Base-by-base conservation (phyloP, 257 asterid genomes). In the Henckelia pumila region DNA sequence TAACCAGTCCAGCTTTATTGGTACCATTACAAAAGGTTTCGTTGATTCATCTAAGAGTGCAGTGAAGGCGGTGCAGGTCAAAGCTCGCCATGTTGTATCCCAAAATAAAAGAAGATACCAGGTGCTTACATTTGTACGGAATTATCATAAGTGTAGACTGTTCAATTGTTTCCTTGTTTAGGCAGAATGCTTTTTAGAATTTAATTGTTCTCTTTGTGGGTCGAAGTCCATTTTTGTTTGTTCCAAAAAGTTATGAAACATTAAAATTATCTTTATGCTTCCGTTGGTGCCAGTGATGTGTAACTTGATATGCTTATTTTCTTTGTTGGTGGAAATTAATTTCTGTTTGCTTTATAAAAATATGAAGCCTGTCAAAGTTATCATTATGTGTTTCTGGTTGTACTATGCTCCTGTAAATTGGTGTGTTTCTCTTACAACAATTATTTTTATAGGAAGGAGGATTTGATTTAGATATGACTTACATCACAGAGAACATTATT, bases 91-190 rank as follows among this genome's bases (percentile, higher is more conserved):
- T 76, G 99, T 63, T 75, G 99, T 94, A 30, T 94, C 99, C 68
- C 99, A 94, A 75, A 94, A 94, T 75, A 94, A 94, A 76, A 85
- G 99, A 83, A 87, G 99, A 91, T 94, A 91, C 73, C 99, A 94
- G 98, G 99, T 94, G 14, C 52, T 64, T 67, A 50, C 70, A 57
- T 60, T 40, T 49, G 60, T 37, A 73, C 20, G 16, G 23, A 7
- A 57, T 79, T 58, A 37, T 61, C 23, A 35, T 50, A 22, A 19
- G 29, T 26, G 8, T 44, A 68, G 66, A 47, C 7, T 2, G 19
- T 67, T 64, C 49, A 17, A 30, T 53, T n/a, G 7, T 55, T 55
- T 55, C 59, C 59, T 20, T 22, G 23, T 20, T 55, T 55, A 6
- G 14, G 23, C 26, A n/a, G 26, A n/a, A n/a, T 55, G 26, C 26